Base-by-base conservation (phyloP, 306 rosid genomes). In the Cucumis hystrix region DNA sequence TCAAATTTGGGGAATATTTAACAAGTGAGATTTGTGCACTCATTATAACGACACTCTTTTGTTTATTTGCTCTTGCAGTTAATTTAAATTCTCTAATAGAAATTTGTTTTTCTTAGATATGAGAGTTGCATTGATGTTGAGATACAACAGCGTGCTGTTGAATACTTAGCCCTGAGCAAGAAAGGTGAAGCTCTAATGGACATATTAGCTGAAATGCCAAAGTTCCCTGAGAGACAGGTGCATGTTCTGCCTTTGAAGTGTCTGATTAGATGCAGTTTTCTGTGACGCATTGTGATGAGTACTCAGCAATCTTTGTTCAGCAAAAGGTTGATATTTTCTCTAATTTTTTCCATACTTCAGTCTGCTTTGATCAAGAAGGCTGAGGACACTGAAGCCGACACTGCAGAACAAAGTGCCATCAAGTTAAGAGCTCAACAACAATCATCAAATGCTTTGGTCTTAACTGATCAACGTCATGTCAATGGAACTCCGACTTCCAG, bases 141-240 rank as follows among this genome's bases (percentile, higher is more conserved):
- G 86, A 92, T 96, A 86, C 99, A 96, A 84, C 99, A 96, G 79
- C 88, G 99, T 69, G 99, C 99, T 83, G 97, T 87, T 59, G 99
- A 96, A 82, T 96, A 96, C 83, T 80, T 89, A 86, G 92, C 96
- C 59, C 82, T 96, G 83, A 96, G 99, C 84, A 87, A 92, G 85
- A 96, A 91, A 89, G 98, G 99, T 79, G 97, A 78, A 82, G 87
- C 89, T 79, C 81, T 96, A 41, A 86, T 86, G 89, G 92, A 96
- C 83, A 88, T 96, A 79, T 84, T 96, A 88, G 96, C 99, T 39
- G 99, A 96, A 83, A 96, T 96, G 98, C 99, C 99, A 57, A 96
- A 96, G 86, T 96, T 96, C 84, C 99, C 98, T 16, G 98, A 96
- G 87, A 88, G 99, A 64, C 98, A 92, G 97, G 98, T 95, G 83